Evolutionary conservation across 176 grass and related monocot genomes (phyloP), one percentile per base, ranked within the genome.

Genomic region (Paspalum vaginatum): DNA sequence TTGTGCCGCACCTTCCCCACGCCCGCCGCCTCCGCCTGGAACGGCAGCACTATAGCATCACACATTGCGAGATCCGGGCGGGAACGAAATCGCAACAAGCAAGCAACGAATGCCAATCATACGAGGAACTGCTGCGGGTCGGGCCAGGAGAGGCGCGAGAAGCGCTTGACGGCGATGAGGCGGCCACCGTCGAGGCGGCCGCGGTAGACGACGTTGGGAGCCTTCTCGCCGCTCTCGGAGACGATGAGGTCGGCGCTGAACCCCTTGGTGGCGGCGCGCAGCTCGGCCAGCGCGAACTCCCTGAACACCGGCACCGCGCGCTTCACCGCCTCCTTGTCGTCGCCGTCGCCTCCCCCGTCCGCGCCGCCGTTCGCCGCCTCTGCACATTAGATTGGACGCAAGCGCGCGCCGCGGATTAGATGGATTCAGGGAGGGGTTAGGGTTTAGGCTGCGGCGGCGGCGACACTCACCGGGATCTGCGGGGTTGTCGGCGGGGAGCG

Each of bases 201-300:
- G 42, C 88, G 88, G 96, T 99, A 99, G 71, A 99, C 96, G 58
- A 91, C 90, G 79, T 99, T 99, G 53, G 96, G 96, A 14, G 93
- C 96, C 96, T 99, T 99, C 92, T 99, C 96, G 64, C 96, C 96
- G 74, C 96, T 99, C 86, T 95, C 96, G 27, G 96, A 99, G 53
- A 99, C 93, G 78, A 99, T 95, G 90, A 93, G 83, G 62, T 93
- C 92, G 79, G 93, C 81, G 72, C 92, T 95, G 86, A 99, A 99
- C 4, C 96, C 92, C 86, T 99, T 95, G 46, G 96, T 99, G 66
- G 96, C 96, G 42, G 93, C 90, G 24, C 93, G 79, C 62, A 99
- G 86, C 88, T 95, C 96, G 18, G 82, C 93, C 12, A 99, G 86
- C 26, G 50, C 90, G 46, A 93, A 99, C 88, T 99, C 96, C 90